phyloP scores from a whole-genome alignment of 106 monocot species.

The Vanilla planifolia region DNA sequence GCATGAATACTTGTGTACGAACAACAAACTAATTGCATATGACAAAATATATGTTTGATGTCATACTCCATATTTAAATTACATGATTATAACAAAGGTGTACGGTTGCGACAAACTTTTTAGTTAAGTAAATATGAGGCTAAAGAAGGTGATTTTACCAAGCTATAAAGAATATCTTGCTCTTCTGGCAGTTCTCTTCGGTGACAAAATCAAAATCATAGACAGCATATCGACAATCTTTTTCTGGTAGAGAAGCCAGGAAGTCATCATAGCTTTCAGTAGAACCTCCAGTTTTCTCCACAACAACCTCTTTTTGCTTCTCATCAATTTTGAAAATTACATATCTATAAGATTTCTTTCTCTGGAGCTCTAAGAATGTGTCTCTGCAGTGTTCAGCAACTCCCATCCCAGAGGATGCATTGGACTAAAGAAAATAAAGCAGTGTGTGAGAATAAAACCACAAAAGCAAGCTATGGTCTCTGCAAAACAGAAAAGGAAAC shows the following conservation, averaged over 20 bases:
- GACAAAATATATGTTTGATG: too few relatives aligned
- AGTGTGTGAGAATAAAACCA: too few relatives aligned
- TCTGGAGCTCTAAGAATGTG: conserved; percentile 27
- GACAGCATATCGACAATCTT: conserved; percentile 22
- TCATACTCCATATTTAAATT: too few relatives aligned
- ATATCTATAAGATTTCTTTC: conserved; percentile 22
- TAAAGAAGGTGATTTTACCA: conserved; percentile 12
- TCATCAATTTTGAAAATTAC: conserved; percentile 28
- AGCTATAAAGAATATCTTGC: conserved; percentile 26
- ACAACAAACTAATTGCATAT: too few relatives aligned
- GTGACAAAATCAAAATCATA: conserved; percentile 25
- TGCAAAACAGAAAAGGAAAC: too few relatives aligned
- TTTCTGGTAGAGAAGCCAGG: conserved; percentile 17
- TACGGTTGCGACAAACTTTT: too few relatives aligned
- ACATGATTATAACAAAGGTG: too few relatives aligned
- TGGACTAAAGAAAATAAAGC: conserved; percentile 11
- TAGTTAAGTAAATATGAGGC: too few relatives aligned
- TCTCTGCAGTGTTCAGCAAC: conserved; percentile 18
- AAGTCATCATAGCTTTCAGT: conserved; percentile 28
- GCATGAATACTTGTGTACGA: too few relatives aligned
- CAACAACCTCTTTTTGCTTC: conserved; percentile 28
- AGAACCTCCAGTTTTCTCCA: conserved; percentile 26
- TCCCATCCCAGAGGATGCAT: conserved; percentile 24
- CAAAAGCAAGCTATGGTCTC: too few relatives aligned
- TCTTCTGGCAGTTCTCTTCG: conserved; percentile 23